phyloP scores from a whole-genome alignment of 2,329 filamentous ascomycete genomes.

The Alternaria brassicae region DNA sequence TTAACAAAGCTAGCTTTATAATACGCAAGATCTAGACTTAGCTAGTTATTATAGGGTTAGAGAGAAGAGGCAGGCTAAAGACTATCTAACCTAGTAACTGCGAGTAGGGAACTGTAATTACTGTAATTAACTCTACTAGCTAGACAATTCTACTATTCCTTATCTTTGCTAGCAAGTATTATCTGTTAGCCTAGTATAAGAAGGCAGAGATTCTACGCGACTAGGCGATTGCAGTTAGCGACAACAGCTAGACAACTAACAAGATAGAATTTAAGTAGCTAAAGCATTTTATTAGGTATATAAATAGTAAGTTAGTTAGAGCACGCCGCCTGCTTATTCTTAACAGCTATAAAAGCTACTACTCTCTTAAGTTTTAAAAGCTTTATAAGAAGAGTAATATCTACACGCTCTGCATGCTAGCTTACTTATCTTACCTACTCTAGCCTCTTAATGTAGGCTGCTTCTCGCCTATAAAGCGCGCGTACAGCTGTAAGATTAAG shows the following conservation, averaged over 20 bases:
- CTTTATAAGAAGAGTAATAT: slow-evolving; percentile 7
- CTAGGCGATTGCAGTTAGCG: slow-evolving; percentile 19
- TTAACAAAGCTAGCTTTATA: slow-evolving; percentile 22
- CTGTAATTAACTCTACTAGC: too few relatives aligned
- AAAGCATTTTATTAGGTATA: not conserved
- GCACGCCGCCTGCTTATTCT: slow-evolving; percentile 23
- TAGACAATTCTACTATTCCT: too few relatives aligned
- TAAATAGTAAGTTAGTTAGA: not conserved
- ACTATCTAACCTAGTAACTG: too few relatives aligned
- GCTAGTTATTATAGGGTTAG: slow-evolving; percentile 19
- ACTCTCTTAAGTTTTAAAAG: slow-evolving; percentile 44
- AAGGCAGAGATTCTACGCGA: slow-evolving; percentile 18
- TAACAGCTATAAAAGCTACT: slow-evolving; percentile 33
- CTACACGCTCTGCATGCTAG: not conserved
- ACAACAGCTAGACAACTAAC: not conserved
- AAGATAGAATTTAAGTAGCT: not conserved
- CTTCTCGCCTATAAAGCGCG: too few relatives aligned
- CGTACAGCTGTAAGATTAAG: too few relatives aligned
- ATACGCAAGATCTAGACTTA: slow-evolving; percentile 21
- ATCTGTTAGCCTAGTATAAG: slow-evolving; percentile 16
- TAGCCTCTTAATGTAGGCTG: too few relatives aligned
- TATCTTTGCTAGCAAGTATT: too few relatives aligned
- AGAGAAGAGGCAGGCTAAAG: too few relatives aligned
- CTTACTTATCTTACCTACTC: not conserved
- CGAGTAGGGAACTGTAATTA: too few relatives aligned